Evolutionary conservation across 768 basidiomycete species (phyloP).

Genomic region (Tylopilus balloui): DNA sequence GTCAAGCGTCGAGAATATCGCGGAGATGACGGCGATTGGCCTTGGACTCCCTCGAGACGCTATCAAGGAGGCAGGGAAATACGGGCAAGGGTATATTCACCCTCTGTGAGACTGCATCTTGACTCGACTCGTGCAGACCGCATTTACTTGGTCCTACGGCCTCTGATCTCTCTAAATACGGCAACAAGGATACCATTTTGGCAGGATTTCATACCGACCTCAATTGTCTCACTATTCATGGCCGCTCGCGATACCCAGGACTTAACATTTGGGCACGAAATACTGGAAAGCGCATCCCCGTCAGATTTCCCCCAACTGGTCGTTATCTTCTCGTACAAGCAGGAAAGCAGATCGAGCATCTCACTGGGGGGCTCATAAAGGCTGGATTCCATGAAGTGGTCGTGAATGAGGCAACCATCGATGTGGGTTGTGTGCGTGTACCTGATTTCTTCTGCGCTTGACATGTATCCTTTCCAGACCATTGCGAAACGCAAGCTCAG

Average conservation of each 20-base stretch:
- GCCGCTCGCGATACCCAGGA: constrained; percentile 81
- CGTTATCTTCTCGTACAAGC: constrained; percentile 88
- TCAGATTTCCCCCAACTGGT: constrained; percentile 77
- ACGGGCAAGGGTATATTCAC: constrained; percentile 53
- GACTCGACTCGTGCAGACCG: constrained; percentile 41
- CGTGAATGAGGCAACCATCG: constrained; percentile 74
- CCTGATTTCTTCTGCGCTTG: background rate
- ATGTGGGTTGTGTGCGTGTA: constrained; percentile 39
- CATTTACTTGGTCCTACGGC: constrained; percentile 93
- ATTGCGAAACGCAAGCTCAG: constrained; percentile 56
- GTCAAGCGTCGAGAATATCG: constrained; percentile 74
- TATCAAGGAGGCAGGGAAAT: constrained; percentile 76
- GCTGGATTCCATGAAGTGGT: constrained; percentile 96
- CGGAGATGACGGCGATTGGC: constrained; percentile 84
- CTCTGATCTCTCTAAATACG: constrained; percentile 80
- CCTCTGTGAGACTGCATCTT: background rate
- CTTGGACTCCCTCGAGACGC: constrained; percentile 66
- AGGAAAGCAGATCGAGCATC: constrained; percentile 90
- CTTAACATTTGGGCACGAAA: constrained; percentile 95
- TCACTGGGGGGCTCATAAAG: constrained; percentile 79
- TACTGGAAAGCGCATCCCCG: constrained; percentile 83
- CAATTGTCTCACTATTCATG: constrained; percentile 91
- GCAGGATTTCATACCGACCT: constrained; percentile 95
- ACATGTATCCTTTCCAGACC: constrained; percentile 37
- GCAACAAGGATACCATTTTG: constrained; percentile 74